Evolutionary conservation across 2,329 filamentous ascomycete species (phyloP).

Genomic region (Botrytis aclada): DNA sequence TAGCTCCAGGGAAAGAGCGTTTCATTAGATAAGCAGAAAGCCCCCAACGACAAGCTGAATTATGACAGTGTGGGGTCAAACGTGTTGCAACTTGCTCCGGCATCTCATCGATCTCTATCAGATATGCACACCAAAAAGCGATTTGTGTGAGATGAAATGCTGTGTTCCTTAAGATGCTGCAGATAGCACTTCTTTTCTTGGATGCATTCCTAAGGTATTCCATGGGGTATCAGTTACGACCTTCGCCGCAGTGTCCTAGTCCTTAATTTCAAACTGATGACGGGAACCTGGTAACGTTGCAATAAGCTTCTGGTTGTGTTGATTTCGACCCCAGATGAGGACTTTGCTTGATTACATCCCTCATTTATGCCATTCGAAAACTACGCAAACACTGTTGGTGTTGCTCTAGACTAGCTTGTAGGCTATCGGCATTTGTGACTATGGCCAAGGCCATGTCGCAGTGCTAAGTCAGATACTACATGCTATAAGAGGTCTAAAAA

Average conservation of each 20-base stretch:
- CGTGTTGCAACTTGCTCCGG: neutral
- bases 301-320: neutral
- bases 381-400: neutral
- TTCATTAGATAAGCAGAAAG: constrained; percentile 2
- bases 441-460: neutral
- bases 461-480: neutral
- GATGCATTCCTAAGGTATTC: neutral
- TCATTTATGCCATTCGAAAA: neutral
- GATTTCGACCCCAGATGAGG: neutral
- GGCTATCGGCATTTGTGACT: neutral
- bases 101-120: neutral
- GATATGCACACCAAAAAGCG: neutral
- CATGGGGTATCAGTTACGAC: neutral
- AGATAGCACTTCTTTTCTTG: neutral
- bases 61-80: neutral
- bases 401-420: neutral
- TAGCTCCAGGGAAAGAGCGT: constrained; percentile 11
- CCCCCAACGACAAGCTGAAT: neutral
- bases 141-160: neutral
- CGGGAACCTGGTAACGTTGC: constrained; percentile 17
- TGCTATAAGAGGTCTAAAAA: neutral
- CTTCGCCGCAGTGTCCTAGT: neutral
- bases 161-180: neutral
- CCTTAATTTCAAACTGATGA: constrained; percentile 6
- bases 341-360: neutral